These are phyloP conservation scores for Physaria fendleri DNA, from an alignment of 345 rosid genomes.

Conservation along the genomic window DNA sequence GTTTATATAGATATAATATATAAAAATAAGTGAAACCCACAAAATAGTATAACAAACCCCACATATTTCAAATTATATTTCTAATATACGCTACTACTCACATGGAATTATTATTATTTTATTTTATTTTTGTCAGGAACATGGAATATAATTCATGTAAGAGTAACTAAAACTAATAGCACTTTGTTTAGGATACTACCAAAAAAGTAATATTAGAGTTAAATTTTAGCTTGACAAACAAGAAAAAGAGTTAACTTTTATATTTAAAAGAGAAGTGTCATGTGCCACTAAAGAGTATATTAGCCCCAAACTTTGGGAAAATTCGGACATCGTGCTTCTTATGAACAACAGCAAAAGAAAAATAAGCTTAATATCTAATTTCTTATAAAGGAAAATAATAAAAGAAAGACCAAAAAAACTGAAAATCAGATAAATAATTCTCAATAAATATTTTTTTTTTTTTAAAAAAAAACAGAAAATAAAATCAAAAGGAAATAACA, in stretches of 20 bases:
- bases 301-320: conserved; percentile 6
- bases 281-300: not conserved
- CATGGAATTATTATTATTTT: no score
- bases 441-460: not conserved
- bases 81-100: not conserved
- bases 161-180: not conserved
- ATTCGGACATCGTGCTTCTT: not conserved
- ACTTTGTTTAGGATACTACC: not conserved
- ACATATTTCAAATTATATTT: not conserved
- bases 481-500: conserved; percentile 12
- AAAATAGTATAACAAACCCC: not conserved
- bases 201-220: not conserved
- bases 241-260: not conserved
- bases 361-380: not conserved
- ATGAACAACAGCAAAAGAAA: conserved; percentile 2
- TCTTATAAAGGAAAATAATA: not conserved
- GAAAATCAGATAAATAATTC: not conserved
- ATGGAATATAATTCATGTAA: not conserved
- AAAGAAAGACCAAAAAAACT: not conserved
- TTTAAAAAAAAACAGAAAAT: not conserved
- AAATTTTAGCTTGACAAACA: not conserved
- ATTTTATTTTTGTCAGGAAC: no score
- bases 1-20: not conserved
- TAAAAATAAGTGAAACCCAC: not conserved
- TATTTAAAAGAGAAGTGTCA: not conserved